Evolutionary conservation across 2,329 filamentous ascomycete species (phyloP).

Genomic region (Apiospora arundinis): DNA sequence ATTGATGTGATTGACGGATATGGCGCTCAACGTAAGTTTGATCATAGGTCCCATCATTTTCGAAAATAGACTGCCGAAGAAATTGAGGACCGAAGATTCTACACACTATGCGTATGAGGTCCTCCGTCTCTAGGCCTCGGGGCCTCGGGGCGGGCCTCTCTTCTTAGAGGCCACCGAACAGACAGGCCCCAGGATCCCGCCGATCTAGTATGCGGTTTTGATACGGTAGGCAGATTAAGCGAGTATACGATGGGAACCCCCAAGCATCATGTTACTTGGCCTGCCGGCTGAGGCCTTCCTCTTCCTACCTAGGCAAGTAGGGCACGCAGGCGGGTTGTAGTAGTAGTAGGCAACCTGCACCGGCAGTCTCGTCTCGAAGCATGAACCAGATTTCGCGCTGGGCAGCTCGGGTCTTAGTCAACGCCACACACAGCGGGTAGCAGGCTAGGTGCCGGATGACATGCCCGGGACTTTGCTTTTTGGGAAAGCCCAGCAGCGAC

Average conservation of each 20-base stretch:
- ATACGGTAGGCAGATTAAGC: conserved; percentile 2
- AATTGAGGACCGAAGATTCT: conserved; percentile 17
- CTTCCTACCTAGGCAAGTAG: background rate
- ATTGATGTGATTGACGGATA: background rate
- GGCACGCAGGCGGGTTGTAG: background rate
- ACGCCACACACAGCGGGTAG: conserved; percentile 4
- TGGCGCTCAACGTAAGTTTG: conserved; percentile 15
- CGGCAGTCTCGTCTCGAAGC: background rate
- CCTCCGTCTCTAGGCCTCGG: background rate
- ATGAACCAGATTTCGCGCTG: conserved; percentile 7
- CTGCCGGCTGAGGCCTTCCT: conserved; percentile 4
- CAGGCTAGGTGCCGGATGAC: conserved; percentile 4
- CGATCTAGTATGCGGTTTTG: background rate
- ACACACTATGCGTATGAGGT: conserved; percentile 15
- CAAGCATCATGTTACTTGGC: background rate
- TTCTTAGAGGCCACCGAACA: background rate
- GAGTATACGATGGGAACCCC: conserved; percentile 14
- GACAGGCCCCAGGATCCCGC: background rate
- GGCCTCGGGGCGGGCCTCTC: conserved; percentile 16
- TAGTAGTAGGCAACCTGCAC: background rate
- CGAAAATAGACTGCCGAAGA: conserved; percentile 15
- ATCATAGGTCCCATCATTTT: conserved; percentile 6
- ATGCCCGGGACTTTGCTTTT: conserved; percentile 8
- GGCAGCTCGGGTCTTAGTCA: background rate
- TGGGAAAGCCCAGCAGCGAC: conserved; percentile 3